A percentile compares a stretch with the other conserved stretches of the same genome.
phyloP scores from a whole-genome alignment of 2,329 filamentous ascomycete genomes.

The Fusarium ramigenum region DNA sequence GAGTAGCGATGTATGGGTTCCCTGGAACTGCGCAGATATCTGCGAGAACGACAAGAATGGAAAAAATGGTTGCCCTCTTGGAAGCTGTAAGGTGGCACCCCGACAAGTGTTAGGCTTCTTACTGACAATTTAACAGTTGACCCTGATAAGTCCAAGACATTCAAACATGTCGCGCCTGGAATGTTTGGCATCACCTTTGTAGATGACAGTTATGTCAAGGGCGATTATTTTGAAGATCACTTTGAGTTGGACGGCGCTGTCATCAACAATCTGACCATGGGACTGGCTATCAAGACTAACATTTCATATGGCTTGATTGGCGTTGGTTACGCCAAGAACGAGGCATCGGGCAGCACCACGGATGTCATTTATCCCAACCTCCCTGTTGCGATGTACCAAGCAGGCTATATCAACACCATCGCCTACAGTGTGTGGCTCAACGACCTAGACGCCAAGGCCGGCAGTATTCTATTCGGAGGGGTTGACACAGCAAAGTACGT shows the following conservation, averaged over 20 bases:
- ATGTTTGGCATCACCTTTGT: conserved; percentile 70
- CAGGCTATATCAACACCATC: conserved; percentile 70
- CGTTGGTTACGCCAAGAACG: conserved; percentile 66
- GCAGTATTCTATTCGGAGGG: conserved; percentile 82
- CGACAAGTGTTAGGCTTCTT: neutral
- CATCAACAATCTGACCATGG: conserved; percentile 67
- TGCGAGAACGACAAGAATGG: conserved; percentile 46
- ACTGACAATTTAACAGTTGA: conserved; percentile 54
- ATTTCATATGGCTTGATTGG: conserved; percentile 68
- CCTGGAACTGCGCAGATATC: conserved; percentile 49
- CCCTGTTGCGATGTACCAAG: conserved; percentile 69
- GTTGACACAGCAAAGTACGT: conserved; percentile 79
- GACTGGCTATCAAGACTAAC: conserved; percentile 62
- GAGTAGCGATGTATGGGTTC: conserved; percentile 72
- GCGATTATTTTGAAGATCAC: conserved; percentile 67
- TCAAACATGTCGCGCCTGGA: conserved; percentile 52
- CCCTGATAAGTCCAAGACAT: conserved; percentile 57
- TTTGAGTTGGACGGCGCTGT: conserved; percentile 63
- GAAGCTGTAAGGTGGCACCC: conserved; percentile 55
- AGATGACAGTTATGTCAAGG: conserved; percentile 64
- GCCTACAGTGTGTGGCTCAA: conserved; percentile 79
- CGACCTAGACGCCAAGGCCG: conserved; percentile 67
- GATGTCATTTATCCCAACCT: conserved; percentile 63
- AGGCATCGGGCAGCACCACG: conserved; percentile 52
- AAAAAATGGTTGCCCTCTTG: conserved; percentile 51